Conservation (phyloP, 2,329 filamentous ascomycete species). For the Purpureocillium lavendulum region DNA sequence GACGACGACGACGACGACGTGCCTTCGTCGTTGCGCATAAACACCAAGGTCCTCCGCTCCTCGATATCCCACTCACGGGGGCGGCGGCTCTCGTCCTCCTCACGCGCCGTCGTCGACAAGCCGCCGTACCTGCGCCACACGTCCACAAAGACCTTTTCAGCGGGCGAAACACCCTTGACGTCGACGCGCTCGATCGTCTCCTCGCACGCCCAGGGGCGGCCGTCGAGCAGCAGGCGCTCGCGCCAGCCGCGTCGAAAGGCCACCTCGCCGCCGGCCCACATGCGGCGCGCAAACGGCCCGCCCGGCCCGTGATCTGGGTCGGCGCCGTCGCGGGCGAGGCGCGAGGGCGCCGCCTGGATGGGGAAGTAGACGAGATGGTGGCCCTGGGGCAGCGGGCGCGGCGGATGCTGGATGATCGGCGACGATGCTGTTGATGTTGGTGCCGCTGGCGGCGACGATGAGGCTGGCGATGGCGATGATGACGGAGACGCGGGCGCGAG, state of each 20-base stretch:
- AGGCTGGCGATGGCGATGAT: too few relatives aligned
- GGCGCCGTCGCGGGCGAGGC: conserved; percentile 74
- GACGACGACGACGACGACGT: too few relatives aligned
- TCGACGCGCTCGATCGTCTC: conserved; percentile 35
- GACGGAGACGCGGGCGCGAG: conserved; percentile 18
- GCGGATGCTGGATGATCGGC: conserved; percentile 13
- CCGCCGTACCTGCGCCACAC: conserved; percentile 37
- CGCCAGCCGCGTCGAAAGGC: conserved; percentile 34
- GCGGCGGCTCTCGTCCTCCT: too few relatives aligned
- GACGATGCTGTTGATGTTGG: conserved; percentile 4
- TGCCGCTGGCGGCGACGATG: conserved; percentile 8
- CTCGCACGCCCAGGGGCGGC: conserved; percentile 29
- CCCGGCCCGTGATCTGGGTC: conserved; percentile 73
- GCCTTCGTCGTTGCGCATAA: conserved; percentile 31
- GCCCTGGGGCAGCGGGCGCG: conserved; percentile 46
- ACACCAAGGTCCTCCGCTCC: conserved; percentile 44
- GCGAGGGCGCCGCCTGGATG: conserved; percentile 49
- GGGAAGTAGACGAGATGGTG: conserved; percentile 89
- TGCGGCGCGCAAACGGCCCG: conserved; percentile 59
- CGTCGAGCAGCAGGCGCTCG: conserved; percentile 27
- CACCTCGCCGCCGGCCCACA: conserved; percentile 83
- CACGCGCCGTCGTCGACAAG: background rate
- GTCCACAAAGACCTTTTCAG: conserved; percentile 43
- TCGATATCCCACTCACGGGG: conserved; percentile 23
- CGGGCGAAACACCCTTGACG: conserved; percentile 19